These are phyloP conservation scores for Candida anutae DNA, from an alignment of 1,139 yeast genomes.

Conservation along the genomic window DNA sequence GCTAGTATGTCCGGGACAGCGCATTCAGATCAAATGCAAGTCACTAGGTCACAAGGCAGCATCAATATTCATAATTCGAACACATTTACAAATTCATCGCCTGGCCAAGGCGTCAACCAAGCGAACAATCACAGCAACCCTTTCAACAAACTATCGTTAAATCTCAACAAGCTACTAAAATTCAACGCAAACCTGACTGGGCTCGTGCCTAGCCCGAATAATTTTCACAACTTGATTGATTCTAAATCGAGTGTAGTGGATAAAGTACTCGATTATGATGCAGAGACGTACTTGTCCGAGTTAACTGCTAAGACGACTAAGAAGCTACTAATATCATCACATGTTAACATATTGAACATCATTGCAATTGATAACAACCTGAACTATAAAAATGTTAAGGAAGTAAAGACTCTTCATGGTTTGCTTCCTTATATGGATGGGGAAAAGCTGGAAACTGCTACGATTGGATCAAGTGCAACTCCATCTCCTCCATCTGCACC, in stretches of 20 bases:
- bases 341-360: constrained; percentile 32
- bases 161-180: constrained; percentile 25
- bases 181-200: constrained; percentile 10
- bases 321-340: constrained; percentile 24
- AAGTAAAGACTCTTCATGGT: constrained; percentile 16
- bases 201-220: constrained; percentile 2
- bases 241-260: constrained; percentile 7
- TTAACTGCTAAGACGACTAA: constrained; percentile 11
- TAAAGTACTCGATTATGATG: constrained; percentile 17
- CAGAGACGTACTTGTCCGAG: constrained; percentile 15
- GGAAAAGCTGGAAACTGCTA: constrained; percentile 1
- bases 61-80: neutral
- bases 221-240: constrained; percentile 3
- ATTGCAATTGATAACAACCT: constrained; percentile 21
- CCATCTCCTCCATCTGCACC: neutral
- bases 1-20: constrained; percentile 1
- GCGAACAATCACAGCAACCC: constrained; percentile 14
- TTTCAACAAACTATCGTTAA: constrained; percentile 25
- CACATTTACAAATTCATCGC: neutral
- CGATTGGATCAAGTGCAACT: neutral
- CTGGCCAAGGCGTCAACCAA: neutral
- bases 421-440: constrained; percentile 13
- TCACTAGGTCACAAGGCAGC: no score
- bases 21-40: no score
- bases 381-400: constrained; percentile 15